These are phyloP conservation scores for Nemania sp. DNA, from an alignment of 2,329 filamentous ascomycete species.

Conservation along the genomic window DNA sequence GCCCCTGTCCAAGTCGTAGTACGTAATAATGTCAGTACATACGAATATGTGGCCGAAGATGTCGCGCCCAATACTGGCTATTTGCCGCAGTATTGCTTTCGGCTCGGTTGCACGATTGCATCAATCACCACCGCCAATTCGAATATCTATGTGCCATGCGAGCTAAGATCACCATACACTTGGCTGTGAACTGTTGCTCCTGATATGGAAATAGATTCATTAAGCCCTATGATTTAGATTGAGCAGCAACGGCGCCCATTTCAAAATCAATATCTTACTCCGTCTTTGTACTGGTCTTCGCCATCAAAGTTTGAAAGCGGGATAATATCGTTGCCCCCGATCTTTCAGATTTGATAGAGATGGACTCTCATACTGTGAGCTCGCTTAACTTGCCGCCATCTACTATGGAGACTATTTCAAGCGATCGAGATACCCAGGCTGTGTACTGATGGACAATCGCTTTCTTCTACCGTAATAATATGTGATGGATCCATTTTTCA, in stretches of 20 bases:
- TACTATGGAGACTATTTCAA: neutral
- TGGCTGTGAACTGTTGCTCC: slow-evolving; percentile 3
- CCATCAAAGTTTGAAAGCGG: neutral
- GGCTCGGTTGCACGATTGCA: slow-evolving; percentile 13
- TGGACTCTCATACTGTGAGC: neutral
- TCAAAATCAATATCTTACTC: slow-evolving; percentile 1
- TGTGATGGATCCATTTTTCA: slow-evolving; percentile 23
- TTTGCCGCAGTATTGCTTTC: slow-evolving; percentile 3
- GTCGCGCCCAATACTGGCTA: slow-evolving; percentile 18
- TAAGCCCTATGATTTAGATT: neutral
- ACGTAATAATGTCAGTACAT: slow-evolving; percentile 28
- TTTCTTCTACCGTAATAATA: no score
- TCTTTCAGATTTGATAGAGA: neutral
- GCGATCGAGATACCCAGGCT: slow-evolving; percentile 3
- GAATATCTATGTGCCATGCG: slow-evolving; percentile 7
- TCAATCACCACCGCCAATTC: slow-evolving; percentile 9
- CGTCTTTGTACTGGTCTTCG: slow-evolving; percentile 1
- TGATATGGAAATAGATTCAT: slow-evolving; percentile 1
- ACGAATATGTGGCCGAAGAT: slow-evolving; percentile 23
- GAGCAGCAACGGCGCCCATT: neutral
- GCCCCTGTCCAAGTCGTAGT: slow-evolving; percentile 26
- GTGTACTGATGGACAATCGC: slow-evolving; percentile 17
- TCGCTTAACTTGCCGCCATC: neutral
- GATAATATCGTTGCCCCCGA: neutral
- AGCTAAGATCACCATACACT: slow-evolving; percentile 20